A percentile compares a stretch with the other conserved stretches of the same genome.
Evolutionary conservation across 768 basidiomycete species (phyloP).

Genomic region (Udeniomyces megalosporus): DNA sequence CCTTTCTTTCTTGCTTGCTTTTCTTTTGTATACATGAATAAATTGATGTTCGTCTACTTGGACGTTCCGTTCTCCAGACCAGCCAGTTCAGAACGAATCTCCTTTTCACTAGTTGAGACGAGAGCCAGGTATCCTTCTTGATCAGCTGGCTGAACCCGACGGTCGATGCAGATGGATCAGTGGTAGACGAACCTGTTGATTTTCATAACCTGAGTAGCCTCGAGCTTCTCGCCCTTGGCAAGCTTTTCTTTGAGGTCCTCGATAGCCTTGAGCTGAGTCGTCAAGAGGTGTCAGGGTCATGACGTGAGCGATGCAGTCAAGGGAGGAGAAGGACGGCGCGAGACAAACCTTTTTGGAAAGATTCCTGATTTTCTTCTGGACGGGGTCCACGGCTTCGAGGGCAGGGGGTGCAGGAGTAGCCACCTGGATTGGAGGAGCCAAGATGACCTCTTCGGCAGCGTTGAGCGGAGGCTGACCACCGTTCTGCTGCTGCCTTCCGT

Average conservation of each 20-base stretch:
- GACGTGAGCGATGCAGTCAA: not conserved
- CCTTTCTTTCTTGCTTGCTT: no score
- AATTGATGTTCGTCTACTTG: not conserved
- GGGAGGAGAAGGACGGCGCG: not conserved
- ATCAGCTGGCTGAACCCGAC: not conserved
- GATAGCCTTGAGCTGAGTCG: slow-evolving; percentile 81
- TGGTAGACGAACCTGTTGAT: slow-evolving; percentile 50
- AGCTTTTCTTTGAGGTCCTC: slow-evolving; percentile 90
- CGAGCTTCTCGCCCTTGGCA: slow-evolving; percentile 74
- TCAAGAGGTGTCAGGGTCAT: no score
- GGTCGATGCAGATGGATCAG: no score
- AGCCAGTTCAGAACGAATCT: slow-evolving; percentile 64
- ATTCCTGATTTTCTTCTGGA: slow-evolving; percentile 85
- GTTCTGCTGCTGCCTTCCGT: not conserved
- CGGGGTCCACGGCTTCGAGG: slow-evolving; percentile 43
- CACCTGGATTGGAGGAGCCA: not conserved
- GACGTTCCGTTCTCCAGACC: slow-evolving; percentile 20
- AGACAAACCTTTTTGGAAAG: slow-evolving; percentile 75
- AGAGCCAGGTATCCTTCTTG: not conserved
- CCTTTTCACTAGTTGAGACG: slow-evolving; percentile 41
- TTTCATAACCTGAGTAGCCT: slow-evolving; percentile 92
- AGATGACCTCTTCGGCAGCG: not conserved
- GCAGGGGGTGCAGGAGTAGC: not conserved
- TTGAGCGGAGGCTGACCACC: not conserved
- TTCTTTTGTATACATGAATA: no score